Base-by-base conservation (phyloP, 306 rosid genomes). In the Quillaja saponaria region DNA sequence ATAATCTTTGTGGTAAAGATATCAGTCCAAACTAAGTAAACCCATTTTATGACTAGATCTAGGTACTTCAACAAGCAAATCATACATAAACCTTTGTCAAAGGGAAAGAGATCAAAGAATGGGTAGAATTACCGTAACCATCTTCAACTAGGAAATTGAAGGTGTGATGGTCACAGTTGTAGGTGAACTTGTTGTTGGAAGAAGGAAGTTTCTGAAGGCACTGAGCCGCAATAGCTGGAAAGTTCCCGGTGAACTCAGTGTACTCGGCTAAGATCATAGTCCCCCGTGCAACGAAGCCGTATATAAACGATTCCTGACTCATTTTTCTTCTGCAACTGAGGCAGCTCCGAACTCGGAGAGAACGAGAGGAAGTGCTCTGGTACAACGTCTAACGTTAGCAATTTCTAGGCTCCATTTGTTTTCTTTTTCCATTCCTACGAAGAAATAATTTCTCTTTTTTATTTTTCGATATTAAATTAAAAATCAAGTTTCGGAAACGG, bases 191-290 rank as follows among this genome's bases (percentile, higher is more conserved):
- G 81, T 85, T 87, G 74, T 87, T 87, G 21, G 97, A 75, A 21
- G 96, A 86, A 10, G 91, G 85, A 0, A 91, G 87, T 35, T 82
- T 87, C 77, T 87, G 91, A 2, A 91, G 96, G 63, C 97, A 91
- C 82, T 85, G 91, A 48, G 83, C 78, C 7, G 98, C 98, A 77
- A 92, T 88, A 52, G 96, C 95, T 8, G 96, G 95, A 35, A 92
- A 92, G 74, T 92, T 92, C 0, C 98, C 98, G 0, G 95, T 88
- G 83, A 92, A 92, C 84, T 92, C 85, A 1, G 95, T 88, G 82
- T 79, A 85, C 80, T 92, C 98, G 5, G 94, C 90, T 68, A 92
- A 73, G 74, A 92, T 84, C 95, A 88, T 53, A 16, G 90, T 92
- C 41, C 98, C 98, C 44, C 98, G 76, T 62, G 96, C 95, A 5